Evolutionary conservation across 179 eudicot species (phyloP).

Genomic region (Beta macrorhiza): DNA sequence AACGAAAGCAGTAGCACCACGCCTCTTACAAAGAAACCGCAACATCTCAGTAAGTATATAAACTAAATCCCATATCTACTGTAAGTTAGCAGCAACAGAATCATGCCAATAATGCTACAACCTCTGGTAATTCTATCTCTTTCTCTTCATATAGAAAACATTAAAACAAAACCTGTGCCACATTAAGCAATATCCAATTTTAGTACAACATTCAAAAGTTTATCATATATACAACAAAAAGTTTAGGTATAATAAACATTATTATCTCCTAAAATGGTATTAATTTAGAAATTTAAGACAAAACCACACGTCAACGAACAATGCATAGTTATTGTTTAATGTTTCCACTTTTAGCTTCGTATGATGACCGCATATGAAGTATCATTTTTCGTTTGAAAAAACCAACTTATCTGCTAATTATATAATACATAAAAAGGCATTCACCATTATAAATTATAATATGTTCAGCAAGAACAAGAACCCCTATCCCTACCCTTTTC

Average conservation of each 20-base stretch:
- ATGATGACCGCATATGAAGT: too few relatives aligned
- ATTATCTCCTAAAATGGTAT: too few relatives aligned
- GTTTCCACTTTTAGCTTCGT: too few relatives aligned
- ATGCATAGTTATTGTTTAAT: background rate
- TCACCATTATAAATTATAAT: too few relatives aligned
- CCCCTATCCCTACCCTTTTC: too few relatives aligned
- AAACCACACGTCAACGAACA: background rate
- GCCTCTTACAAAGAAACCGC: conserved; percentile 19
- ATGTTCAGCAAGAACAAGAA: too few relatives aligned
- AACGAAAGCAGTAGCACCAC: conserved; percentile 9
- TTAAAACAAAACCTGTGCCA: conserved; percentile 2
- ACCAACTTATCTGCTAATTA: too few relatives aligned
- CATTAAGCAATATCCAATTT: conserved; percentile 14
- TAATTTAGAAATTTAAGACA: too few relatives aligned
- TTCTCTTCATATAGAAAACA: background rate
- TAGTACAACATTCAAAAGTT: conserved; percentile 6
- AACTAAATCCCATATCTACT: conserved; percentile 3
- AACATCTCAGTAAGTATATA: conserved; percentile 29
- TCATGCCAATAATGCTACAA: background rate
- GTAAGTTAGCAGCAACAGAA: conserved; percentile 19
- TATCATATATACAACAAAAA: too few relatives aligned
- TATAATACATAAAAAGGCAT: too few relatives aligned
- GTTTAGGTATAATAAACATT: too few relatives aligned
- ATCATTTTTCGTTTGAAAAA: too few relatives aligned
- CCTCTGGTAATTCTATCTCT: background rate